phyloP scores from a whole-genome alignment of 1,139 yeast genomes.

The Nakaseomyces glabratus region DNA sequence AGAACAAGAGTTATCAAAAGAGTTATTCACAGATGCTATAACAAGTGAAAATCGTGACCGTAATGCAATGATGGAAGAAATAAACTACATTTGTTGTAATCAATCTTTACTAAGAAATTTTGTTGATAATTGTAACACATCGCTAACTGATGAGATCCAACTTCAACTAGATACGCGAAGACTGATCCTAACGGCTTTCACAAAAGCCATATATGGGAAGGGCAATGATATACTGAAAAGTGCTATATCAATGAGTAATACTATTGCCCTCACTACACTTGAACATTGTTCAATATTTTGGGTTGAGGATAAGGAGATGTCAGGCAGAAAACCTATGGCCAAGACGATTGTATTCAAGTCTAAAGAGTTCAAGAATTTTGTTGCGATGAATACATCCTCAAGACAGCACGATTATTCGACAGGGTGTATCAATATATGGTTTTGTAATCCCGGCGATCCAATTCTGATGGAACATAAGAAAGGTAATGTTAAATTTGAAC shows the following conservation, averaged over 20 bases:
- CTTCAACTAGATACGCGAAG: constrained; percentile 39
- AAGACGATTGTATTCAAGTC: constrained; percentile 36
- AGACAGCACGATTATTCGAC: constrained; percentile 15
- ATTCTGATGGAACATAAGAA: constrained; percentile 37
- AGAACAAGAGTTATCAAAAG: constrained; percentile 21
- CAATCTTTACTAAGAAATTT: constrained; percentile 41
- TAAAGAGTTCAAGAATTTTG: constrained; percentile 46
- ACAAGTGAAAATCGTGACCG: constrained; percentile 13
- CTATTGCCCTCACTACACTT: constrained; percentile 42
- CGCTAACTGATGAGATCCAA: constrained; percentile 47
- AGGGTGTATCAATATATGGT: constrained; percentile 38
- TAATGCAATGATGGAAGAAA: constrained; percentile 20
- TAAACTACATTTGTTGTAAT: constrained; percentile 39
- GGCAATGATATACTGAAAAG: constrained; percentile 47
- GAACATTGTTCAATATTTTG: constrained; percentile 28
- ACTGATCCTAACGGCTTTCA: constrained; percentile 44
- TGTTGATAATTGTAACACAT: constrained; percentile 35
- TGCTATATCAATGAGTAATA: constrained; percentile 49
- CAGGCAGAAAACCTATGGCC: constrained; percentile 20
- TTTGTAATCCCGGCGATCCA: constrained; percentile 47
- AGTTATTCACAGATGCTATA: constrained; percentile 24
- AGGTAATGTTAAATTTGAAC: constrained; percentile 27
- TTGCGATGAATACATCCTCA: constrained; percentile 32
- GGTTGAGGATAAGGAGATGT: constrained; percentile 12
- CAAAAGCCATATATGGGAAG: constrained; percentile 40